Conservation (phyloP, 176 grass and related monocot species). For the Triticum timopheevii region DNA sequence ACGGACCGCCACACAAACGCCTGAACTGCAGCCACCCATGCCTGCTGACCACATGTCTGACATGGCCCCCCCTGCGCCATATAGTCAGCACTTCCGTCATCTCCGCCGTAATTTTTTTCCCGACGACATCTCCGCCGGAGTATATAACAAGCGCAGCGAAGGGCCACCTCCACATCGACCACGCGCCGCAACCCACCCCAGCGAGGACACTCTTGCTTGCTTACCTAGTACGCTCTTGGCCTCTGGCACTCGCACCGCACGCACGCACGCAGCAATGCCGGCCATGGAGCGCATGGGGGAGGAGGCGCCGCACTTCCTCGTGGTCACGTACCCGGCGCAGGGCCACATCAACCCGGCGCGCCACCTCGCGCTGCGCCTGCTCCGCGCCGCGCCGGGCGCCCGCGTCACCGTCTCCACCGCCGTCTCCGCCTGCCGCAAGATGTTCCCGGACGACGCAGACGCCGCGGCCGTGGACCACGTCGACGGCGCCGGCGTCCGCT, state of each 20-base stretch:
- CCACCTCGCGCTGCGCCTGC: slow-evolving; percentile 51
- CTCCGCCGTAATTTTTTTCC: not conserved
- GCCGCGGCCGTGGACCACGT: not conserved
- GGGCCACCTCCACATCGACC: not conserved
- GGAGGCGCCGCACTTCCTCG: slow-evolving; percentile 44
- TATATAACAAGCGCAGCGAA: not conserved
- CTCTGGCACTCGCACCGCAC: not conserved
- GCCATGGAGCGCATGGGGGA: slow-evolving; percentile 15
- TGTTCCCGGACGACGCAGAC: slow-evolving; percentile 24
- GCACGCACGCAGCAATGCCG: not conserved
- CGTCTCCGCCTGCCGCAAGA: slow-evolving; percentile 40
- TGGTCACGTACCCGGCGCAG: slow-evolving; percentile 44
- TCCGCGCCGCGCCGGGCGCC: slow-evolving; percentile 5
- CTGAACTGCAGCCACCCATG: not conserved
- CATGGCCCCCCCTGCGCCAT: not conserved
- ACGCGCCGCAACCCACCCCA: not conserved
- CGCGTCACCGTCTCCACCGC: slow-evolving; percentile 58
- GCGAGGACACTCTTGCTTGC: not conserved
- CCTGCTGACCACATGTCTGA: not conserved
- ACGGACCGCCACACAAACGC: not conserved
- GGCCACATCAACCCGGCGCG: slow-evolving; percentile 71
- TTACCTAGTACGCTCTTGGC: too few species aligned
- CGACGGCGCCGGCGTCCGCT: slow-evolving; percentile 37
- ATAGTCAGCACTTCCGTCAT: slow-evolving; percentile 33
- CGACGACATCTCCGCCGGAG: not conserved